Evolutionary conservation across 2,329 filamentous ascomycete species (phyloP).

Genomic region (Fusarium sp.): DNA sequence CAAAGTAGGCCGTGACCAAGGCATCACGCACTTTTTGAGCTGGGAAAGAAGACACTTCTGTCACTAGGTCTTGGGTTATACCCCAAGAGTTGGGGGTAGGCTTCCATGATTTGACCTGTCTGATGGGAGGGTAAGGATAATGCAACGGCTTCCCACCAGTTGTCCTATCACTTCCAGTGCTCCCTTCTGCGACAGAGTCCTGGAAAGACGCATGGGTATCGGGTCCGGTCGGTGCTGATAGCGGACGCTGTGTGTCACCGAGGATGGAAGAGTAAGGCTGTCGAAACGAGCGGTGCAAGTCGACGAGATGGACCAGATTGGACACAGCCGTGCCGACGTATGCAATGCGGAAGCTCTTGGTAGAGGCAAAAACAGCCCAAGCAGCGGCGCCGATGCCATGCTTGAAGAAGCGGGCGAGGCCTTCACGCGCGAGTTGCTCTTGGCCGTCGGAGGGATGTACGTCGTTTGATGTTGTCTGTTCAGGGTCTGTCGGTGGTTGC

Average conservation of each 20-base stretch:
- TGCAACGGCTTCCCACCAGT: constrained; percentile 23
- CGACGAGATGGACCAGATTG: constrained; percentile 38
- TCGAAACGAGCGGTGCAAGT: constrained; percentile 38
- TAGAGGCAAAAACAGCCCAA: constrained; percentile 39
- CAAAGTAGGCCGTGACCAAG: constrained; percentile 36
- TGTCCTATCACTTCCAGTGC: constrained; percentile 19
- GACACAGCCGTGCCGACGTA: constrained; percentile 42
- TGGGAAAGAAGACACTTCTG: constrained; percentile 37
- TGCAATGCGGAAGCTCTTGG: constrained; percentile 41
- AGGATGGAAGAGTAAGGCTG: constrained; percentile 33
- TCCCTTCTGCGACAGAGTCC: constrained; percentile 23
- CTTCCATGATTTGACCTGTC: constrained; percentile 40
- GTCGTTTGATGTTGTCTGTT: constrained; percentile 12
- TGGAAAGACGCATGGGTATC: constrained; percentile 31
- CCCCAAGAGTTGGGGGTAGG: constrained; percentile 34
- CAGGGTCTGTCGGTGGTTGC: background rate
- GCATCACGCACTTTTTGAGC: constrained; percentile 42
- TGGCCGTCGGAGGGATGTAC: constrained; percentile 21
- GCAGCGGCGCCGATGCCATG: constrained; percentile 40
- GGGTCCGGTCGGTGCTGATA: constrained; percentile 21
- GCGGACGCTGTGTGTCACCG: constrained; percentile 1
- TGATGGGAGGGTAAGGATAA: constrained; percentile 41
- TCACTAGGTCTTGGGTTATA: constrained; percentile 34
- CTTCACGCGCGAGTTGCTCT: constrained; percentile 38
- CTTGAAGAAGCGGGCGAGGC: constrained; percentile 39